These are phyloP conservation scores for Fimicolochytrium jonesii DNA, from an alignment of 192 early-diverging fungal genomes.

Conservation along the genomic window DNA sequence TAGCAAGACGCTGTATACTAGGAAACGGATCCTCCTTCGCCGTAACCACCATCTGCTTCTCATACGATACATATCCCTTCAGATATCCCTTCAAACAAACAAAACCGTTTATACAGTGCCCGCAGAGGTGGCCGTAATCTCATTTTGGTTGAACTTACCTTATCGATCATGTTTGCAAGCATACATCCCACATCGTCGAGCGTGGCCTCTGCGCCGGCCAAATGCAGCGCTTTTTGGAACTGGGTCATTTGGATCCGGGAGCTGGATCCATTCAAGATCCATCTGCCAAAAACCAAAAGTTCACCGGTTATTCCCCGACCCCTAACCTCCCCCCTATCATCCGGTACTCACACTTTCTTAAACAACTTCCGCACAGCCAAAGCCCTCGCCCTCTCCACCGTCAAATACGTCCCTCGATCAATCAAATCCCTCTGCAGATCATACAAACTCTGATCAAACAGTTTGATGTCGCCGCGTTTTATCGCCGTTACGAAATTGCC, in stretches of 20 bases:
- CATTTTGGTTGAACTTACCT: conserved; percentile 39
- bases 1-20: no score
- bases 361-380: conserved; percentile 75
- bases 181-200: conserved; percentile 79
- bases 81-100: conserved; percentile 62
- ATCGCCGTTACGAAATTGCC: conserved; percentile 61
- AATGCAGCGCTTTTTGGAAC: conserved; percentile 65
- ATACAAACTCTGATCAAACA: conserved; percentile 66
- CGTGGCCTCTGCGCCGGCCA: conserved; percentile 52
- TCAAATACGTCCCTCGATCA: conserved; percentile 68
- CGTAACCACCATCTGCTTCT: conserved; percentile 69
- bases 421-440: conserved; percentile 58
- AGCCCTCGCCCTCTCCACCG: conserved; percentile 70
- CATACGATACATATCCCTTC: conserved; percentile 83
- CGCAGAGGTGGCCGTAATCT: neutral
- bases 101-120: neutral
- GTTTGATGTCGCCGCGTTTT: conserved; percentile 62
- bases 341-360: conserved; percentile 74
- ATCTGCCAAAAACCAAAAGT: conserved; percentile 31
- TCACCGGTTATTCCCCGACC: no score
- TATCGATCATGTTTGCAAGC: conserved; percentile 84
- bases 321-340: no score
- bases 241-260: conserved; percentile 55
- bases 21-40: conserved; percentile 80
- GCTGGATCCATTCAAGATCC: conserved; percentile 41